Conservation (phyloP, 1,139 yeast genomes). For the Sugiyamaella grinbergsii region DNA sequence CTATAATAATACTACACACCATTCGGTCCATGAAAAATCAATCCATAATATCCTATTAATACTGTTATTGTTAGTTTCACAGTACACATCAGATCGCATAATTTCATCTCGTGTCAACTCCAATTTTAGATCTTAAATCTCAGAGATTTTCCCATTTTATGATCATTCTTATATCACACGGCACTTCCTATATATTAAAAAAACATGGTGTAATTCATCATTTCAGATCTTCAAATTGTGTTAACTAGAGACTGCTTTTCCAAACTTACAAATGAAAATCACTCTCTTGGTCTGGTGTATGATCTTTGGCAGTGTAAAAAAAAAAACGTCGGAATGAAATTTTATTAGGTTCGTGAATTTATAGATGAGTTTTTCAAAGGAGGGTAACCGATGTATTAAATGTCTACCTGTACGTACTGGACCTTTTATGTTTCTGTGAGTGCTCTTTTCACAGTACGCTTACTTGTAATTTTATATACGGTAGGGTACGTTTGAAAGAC, state of each 20-base stretch:
- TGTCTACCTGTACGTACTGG: too few species aligned
- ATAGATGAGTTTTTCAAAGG: slow-evolving; percentile 1
- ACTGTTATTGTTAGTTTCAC: slow-evolving; percentile 6
- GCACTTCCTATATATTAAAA: slow-evolving; percentile 37
- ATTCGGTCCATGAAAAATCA: background rate
- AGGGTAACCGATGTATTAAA: background rate
- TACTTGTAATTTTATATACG: too few species aligned
- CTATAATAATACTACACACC: background rate
- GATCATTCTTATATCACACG: slow-evolving; percentile 35
- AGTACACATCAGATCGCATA: too few species aligned
- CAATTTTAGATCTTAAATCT: slow-evolving; percentile 4
- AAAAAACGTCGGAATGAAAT: background rate
- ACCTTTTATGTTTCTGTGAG: too few species aligned
- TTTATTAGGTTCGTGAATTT: background rate
- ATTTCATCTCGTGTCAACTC: too few species aligned
- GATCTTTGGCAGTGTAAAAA: too few species aligned
- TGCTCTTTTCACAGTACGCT: too few species aligned
- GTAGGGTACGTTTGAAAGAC: background rate
- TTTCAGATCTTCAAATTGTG: slow-evolving; percentile 15
- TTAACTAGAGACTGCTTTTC: background rate
- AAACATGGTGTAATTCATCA: slow-evolving; percentile 29
- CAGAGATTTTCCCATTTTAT: slow-evolving; percentile 30
- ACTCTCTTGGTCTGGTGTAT: too few species aligned
- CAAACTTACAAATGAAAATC: slow-evolving; percentile 5
- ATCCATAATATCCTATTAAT: background rate